These are phyloP conservation scores for Nematocida sp. DNA, from an alignment of 371 early-diverging fungal species.

Conservation along the genomic window DNA sequence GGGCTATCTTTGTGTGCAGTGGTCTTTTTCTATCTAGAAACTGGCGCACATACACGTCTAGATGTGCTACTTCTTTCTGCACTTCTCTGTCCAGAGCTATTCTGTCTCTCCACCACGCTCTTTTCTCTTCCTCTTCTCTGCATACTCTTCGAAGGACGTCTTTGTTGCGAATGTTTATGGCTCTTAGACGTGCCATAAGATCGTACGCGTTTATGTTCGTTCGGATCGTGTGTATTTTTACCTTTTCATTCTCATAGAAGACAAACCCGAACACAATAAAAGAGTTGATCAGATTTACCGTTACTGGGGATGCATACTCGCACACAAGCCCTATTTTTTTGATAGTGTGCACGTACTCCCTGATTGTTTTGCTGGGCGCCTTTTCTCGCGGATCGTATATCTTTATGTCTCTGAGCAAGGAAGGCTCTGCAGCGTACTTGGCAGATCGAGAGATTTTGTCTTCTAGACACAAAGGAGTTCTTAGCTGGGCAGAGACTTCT, in stretches of 20 bases:
- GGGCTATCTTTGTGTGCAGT: background rate
- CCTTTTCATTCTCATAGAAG: constrained; percentile 5
- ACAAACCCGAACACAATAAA: constrained; percentile 23
- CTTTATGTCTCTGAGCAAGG: constrained; percentile 28
- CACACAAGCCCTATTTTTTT: constrained; percentile 29
- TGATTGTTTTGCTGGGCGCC: background rate
- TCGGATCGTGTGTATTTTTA: constrained; percentile 26
- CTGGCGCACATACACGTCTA: constrained; percentile 6
- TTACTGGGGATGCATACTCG: constrained; percentile 5
- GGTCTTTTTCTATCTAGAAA: background rate
- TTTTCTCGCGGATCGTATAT: constrained; percentile 32
- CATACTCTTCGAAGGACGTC: constrained; percentile 25
- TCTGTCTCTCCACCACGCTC: constrained; percentile 29
- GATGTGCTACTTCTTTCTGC: constrained; percentile 8
- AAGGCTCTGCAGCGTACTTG: constrained; percentile 15
- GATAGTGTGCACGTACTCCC: constrained; percentile 20
- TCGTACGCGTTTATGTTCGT: constrained; percentile 6
- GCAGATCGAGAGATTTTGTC: constrained; percentile 9
- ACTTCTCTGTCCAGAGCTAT: constrained; percentile 19
- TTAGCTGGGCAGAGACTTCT: background rate
- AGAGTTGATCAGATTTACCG: constrained; percentile 17
- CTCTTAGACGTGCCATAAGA: background rate
- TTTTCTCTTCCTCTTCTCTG: background rate
- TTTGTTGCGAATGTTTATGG: constrained; percentile 9
- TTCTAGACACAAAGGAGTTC: constrained; percentile 1